Evolutionary conservation across 352 stramenopile species (phyloP).

Genomic region (Phytophthora ohioensis): DNA sequence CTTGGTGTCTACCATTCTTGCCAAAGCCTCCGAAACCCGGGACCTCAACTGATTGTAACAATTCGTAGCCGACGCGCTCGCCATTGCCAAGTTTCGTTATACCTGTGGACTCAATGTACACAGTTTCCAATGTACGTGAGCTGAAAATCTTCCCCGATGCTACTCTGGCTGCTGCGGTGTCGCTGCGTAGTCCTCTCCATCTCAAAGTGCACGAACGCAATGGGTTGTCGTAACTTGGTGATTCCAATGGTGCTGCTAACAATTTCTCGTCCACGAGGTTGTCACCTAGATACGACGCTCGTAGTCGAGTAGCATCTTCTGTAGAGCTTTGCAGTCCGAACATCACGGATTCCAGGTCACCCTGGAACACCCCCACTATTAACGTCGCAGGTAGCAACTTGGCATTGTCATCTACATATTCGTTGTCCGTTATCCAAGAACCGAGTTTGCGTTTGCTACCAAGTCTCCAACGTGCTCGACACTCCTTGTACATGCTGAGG

Average conservation of each 20-base stretch:
- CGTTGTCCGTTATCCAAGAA: constrained; percentile 28
- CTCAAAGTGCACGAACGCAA: constrained; percentile 42
- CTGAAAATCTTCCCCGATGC: constrained; percentile 29
- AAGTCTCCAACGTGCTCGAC: constrained; percentile 22
- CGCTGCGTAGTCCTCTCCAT: constrained; percentile 35
- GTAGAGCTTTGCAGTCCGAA: constrained; percentile 42
- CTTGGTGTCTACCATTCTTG: constrained; percentile 21
- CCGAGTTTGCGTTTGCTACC: constrained; percentile 40
- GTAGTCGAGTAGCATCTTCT: constrained; percentile 39
- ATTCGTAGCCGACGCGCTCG: constrained; percentile 43
- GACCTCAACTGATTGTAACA: constrained; percentile 43
- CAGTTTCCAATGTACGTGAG: constrained; percentile 26
- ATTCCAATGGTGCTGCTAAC: constrained; percentile 33
- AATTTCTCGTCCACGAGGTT: constrained; percentile 41
- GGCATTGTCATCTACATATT: constrained; percentile 19
- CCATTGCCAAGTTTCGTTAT: constrained; percentile 34
- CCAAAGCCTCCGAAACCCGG: constrained; percentile 26
- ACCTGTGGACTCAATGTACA: constrained; percentile 46
- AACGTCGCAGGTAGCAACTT: constrained; percentile 38
- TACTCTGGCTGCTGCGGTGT: constrained; percentile 25
- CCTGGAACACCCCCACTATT: constrained; percentile 41
- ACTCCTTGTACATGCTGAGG: constrained; percentile 44
- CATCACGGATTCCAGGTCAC: constrained; percentile 48
- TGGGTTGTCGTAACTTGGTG: constrained; percentile 32
- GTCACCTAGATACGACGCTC: constrained; percentile 38